These are phyloP conservation scores for Haplosporangium sp. DNA, from an alignment of 371 early-diverging fungal genomes.

Conservation along the genomic window DNA sequence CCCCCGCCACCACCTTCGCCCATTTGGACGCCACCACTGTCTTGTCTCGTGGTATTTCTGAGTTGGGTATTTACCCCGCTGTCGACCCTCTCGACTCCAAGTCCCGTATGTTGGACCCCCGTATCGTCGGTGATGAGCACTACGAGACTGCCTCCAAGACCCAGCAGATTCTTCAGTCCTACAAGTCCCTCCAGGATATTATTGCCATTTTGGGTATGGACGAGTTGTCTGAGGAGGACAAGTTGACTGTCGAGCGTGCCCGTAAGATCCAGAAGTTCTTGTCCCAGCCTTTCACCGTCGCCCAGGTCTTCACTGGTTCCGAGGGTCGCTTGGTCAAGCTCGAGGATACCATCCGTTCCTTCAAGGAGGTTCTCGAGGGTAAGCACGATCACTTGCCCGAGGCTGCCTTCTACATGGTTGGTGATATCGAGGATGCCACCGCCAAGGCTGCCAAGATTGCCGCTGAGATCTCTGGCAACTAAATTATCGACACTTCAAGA, in stretches of 20 bases:
- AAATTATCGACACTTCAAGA: constrained; percentile 8
- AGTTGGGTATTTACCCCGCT: constrained; percentile 99
- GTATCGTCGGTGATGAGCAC: constrained; percentile 96
- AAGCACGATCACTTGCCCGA: constrained; percentile 97
- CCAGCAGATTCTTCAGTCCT: constrained; percentile 96
- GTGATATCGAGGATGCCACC: constrained; percentile 95
- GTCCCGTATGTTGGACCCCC: constrained; percentile 97
- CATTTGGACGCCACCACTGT: constrained; percentile 99
- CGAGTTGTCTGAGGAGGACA: constrained; percentile 98
- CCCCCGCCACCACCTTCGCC: constrained; percentile 98
- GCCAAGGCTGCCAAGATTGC: constrained; percentile 95
- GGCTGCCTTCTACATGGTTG: constrained; percentile 98
- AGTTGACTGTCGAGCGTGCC: constrained; percentile 96
- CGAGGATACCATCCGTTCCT: constrained; percentile 96
- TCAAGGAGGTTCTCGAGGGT: constrained; percentile 96
- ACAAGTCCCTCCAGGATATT: constrained; percentile 98
- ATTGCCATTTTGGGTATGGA: constrained; percentile 98
- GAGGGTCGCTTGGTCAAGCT: constrained; percentile 95
- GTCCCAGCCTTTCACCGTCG: constrained; percentile 98
- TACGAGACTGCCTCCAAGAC: constrained; percentile 95
- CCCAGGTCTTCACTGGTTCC: constrained; percentile 98
- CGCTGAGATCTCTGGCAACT: constrained; percentile 55
- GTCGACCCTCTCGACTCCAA: constrained; percentile 99
- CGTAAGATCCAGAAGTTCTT: constrained; percentile 97
- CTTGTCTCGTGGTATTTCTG: constrained; percentile 97